Evolutionary conservation across 345 rosid species (phyloP).

Genomic region (Salix viminalis): DNA sequence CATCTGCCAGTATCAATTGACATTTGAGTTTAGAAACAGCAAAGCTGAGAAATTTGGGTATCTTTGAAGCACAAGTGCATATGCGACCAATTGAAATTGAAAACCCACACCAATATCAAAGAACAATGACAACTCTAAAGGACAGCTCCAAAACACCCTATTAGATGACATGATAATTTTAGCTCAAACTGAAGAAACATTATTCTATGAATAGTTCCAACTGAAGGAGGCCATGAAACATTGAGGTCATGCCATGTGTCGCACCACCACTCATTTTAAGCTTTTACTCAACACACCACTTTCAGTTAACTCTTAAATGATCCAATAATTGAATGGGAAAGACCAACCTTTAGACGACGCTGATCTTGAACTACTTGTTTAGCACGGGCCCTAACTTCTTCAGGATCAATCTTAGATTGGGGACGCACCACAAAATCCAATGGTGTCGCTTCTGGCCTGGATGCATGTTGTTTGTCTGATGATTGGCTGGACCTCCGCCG

Average conservation of each 20-base stretch:
- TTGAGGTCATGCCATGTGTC: background rate
- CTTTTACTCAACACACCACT: background rate
- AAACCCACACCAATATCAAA: background rate
- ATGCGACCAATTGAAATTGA: background rate
- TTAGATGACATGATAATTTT: background rate
- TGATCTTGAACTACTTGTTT: conserved; percentile 81
- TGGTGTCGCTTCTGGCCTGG: conserved; percentile 95
- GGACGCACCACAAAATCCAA: conserved; percentile 91
- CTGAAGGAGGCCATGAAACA: background rate
- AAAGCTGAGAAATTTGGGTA: background rate
- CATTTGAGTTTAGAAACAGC: background rate
- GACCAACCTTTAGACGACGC: conserved; percentile 80
- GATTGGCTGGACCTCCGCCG: conserved; percentile 66
- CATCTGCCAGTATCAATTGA: conserved; percentile 50
- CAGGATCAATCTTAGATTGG: conserved; percentile 92
- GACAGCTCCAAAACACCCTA: background rate
- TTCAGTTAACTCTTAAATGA: background rate
- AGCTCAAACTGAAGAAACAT: background rate
- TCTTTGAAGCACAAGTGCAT: background rate
- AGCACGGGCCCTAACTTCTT: conserved; percentile 76
- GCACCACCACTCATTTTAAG: background rate
- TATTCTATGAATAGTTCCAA: background rate
- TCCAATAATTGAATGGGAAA: background rate
- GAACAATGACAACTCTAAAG: background rate
- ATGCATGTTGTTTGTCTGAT: conserved; percentile 59